phyloP scores from a whole-genome alignment of 2,329 filamentous ascomycete genomes.

The Samsoniella hepiali region DNA sequence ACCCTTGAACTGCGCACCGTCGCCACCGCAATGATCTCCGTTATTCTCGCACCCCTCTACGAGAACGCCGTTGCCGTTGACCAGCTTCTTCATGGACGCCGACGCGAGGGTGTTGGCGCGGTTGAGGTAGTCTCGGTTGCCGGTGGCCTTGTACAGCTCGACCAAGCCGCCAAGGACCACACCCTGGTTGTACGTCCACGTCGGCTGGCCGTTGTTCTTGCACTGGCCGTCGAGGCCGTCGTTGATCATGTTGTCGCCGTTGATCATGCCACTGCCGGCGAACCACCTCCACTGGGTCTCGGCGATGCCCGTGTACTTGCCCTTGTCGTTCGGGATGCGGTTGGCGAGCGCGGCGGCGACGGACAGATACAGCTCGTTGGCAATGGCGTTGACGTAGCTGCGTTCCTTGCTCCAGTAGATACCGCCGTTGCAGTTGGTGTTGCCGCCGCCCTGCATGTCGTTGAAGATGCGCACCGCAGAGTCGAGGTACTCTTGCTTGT shows the following conservation, averaged over 20 bases:
- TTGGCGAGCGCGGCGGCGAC: slow-evolving; percentile 53
- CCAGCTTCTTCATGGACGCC: slow-evolving; percentile 46
- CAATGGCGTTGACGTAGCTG: slow-evolving; percentile 51
- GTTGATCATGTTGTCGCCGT: slow-evolving; percentile 47
- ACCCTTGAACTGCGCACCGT: slow-evolving; percentile 68
- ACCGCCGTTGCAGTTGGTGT: slow-evolving; percentile 49
- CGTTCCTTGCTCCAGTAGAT: slow-evolving; percentile 55
- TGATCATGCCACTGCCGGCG: slow-evolving; percentile 48
- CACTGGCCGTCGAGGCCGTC: slow-evolving; percentile 50
- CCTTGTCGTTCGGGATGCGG: slow-evolving; percentile 38
- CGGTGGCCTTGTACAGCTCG: slow-evolving; percentile 47
- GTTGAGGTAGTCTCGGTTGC: slow-evolving; percentile 39
- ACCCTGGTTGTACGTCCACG: slow-evolving; percentile 58
- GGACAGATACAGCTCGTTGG: slow-evolving; percentile 56
- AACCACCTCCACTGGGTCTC: slow-evolving; percentile 54
- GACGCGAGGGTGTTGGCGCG: slow-evolving; percentile 48
- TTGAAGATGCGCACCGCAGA: slow-evolving; percentile 52
- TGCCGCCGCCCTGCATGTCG: slow-evolving; percentile 50
- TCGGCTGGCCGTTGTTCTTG: slow-evolving; percentile 48
- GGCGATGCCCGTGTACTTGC: slow-evolving; percentile 46
- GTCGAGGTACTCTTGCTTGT: slow-evolving; percentile 48
- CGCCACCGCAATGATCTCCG: slow-evolving; percentile 39
- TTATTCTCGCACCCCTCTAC: slow-evolving; percentile 35
- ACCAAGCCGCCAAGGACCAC: slow-evolving; percentile 53
- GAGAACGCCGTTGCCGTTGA: slow-evolving; percentile 46